Conservation (phyloP, 2,329 filamentous ascomycete genomes). For the Colletotrichum sp. region DNA sequence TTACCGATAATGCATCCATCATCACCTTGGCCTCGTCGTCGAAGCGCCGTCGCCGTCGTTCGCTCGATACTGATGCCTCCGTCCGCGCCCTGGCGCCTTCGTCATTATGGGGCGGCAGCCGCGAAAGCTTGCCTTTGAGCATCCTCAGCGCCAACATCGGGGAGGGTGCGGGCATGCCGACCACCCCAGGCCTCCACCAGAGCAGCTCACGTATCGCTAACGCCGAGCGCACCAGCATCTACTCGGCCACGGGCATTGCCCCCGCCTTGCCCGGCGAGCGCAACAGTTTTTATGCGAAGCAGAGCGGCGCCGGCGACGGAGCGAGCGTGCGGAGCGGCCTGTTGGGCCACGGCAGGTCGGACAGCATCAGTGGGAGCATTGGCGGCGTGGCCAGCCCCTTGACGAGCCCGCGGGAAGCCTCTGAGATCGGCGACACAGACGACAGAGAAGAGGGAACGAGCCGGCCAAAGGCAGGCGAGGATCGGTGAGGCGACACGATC, state of each 20-base stretch:
- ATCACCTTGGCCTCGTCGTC: conserved; percentile 84
- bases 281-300: conserved; percentile 78
- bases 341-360: conserved; percentile 77
- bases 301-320: conserved; percentile 65
- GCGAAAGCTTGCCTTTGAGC: conserved; percentile 79
- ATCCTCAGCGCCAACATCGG: conserved; percentile 77
- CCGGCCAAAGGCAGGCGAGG: conserved; percentile 34
- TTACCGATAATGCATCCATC: conserved; percentile 87
- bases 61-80: conserved; percentile 85
- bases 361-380: conserved; percentile 82
- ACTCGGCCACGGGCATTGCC: conserved; percentile 74
- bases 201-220: conserved; percentile 36
- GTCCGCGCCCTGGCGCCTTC: conserved; percentile 84
- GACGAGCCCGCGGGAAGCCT: conserved; percentile 57
- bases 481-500: neutral
- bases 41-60: conserved; percentile 77
- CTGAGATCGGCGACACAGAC: conserved; percentile 24
- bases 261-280: conserved; percentile 75
- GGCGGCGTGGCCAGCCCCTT: conserved; percentile 66
- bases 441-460: conserved; percentile 35
- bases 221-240: conserved; percentile 78
- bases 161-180: conserved; percentile 41
- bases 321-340: conserved; percentile 80
- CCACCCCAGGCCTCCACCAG: conserved; percentile 59
- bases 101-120: conserved; percentile 81